Evolutionary conservation across 2,329 filamentous ascomycete species (phyloP), one percentile per base, ranked within the genome.

Genomic region (Diaporthe helianthi): DNA sequence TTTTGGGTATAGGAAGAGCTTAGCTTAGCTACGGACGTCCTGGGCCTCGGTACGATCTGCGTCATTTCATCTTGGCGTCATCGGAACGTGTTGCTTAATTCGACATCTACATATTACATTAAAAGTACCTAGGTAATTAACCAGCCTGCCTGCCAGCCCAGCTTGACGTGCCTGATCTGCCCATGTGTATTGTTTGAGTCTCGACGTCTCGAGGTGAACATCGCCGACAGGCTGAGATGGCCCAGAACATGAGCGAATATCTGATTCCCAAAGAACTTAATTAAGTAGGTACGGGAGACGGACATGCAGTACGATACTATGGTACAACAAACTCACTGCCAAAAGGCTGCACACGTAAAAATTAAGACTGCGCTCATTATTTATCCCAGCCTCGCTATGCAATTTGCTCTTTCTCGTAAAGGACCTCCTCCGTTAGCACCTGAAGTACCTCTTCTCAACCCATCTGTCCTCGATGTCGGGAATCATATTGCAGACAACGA

Each of bases 381-480:
- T 19, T 36, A 22, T 58, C 15, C 41, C 54, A 49, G 24, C n/a
- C 44, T 68, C 58, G 55, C 69, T 68, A 68, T 70, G 65, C 65
- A 70, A 22, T 22, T 65, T 60, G 51, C 49, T 38, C 13, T 38
- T 24, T 53, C 10, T n/a, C 13, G 36, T 65, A 29, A 15, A 46
- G 26, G 19, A 17, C 19, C 8, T 19, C n/a, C 33, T 33, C 44
- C n/a, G 7, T 82, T 73, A 97, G 80, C 94, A 97, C n/a, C 94
- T 90, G 78, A 97, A 91, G 80, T 98, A 98, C 76, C 90, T 89
- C 78, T 89, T 90, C 83, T 98, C 95, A 55, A 98, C 89, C 94
- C 94, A 98, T 72, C 94, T 87, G 73, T 92, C 89, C 80, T 98
- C 93, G 71, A 91, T 88, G 74, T 97, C 93, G 67, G 91, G 88